Evolutionary conservation across 768 basidiomycete genomes (phyloP).

Genomic region (Cystofilobasidium macerans): DNA sequence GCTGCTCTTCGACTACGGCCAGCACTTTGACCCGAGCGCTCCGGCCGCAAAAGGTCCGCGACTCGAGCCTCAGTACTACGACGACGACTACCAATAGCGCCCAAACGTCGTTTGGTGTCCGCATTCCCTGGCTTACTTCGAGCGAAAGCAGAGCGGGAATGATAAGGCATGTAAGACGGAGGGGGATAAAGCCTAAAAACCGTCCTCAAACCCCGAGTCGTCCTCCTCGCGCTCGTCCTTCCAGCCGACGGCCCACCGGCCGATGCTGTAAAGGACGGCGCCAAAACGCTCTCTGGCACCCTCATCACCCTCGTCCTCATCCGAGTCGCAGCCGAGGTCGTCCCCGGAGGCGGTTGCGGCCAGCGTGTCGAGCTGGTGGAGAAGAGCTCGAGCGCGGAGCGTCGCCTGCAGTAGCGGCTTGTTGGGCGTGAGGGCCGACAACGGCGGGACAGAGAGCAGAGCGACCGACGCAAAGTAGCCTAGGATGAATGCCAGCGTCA

Average conservation of each 20-base stretch:
- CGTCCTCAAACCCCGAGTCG: constrained; percentile 2
- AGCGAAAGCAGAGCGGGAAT: no score
- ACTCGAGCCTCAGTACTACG: no score
- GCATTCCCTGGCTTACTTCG: no score
- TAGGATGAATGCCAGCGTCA: background rate
- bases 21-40: constrained; percentile 1
- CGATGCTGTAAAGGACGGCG: background rate
- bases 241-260: constrained; percentile 1
- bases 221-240: background rate
- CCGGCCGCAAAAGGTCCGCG: background rate
- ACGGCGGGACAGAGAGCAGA: background rate
- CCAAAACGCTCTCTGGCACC: background rate
- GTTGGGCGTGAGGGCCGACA: background rate
- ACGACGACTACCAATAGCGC: no score
- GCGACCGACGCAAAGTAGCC: background rate
- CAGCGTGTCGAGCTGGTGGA: background rate
- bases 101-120: no score
- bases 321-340: background rate
- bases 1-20: constrained; percentile 24
- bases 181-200: no score
- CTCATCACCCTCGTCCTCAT: background rate
- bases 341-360: background rate
- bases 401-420: background rate
- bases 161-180: no score
- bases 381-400: background rate